A percentile compares a stretch with the other conserved stretches of the same genome.
Conservation (phyloP, 2,329 filamentous ascomycete genomes). For the Colletotrichum ledebouriae region DNA sequence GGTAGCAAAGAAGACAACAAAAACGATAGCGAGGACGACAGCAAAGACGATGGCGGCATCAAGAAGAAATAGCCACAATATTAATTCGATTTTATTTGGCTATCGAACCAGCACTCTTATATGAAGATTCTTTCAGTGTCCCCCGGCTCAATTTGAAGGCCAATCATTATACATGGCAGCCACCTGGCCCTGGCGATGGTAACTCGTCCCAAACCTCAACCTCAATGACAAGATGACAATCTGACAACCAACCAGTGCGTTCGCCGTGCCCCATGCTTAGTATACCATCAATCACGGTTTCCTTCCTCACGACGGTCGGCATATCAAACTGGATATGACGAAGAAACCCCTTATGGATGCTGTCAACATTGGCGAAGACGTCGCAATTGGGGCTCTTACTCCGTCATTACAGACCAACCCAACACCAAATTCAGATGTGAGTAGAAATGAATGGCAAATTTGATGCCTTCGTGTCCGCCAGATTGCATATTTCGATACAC, state of each 20-base stretch:
- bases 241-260: conserved; percentile 47
- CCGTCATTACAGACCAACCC: conserved; percentile 57
- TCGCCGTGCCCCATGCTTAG: conserved; percentile 66
- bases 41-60: too few species aligned
- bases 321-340: conserved; percentile 55
- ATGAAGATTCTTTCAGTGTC: background rate
- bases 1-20: too few species aligned
- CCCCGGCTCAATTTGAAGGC: background rate
- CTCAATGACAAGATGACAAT: background rate
- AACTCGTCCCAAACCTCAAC: too few species aligned
- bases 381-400: conserved; percentile 57
- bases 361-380: conserved; percentile 57
- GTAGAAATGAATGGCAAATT: fast-evolving
- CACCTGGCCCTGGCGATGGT: conserved; percentile 13
- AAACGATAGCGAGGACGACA: too few species aligned
- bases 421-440: conserved; percentile 53
- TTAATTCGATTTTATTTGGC: too few species aligned
- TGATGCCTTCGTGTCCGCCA: too few species aligned
- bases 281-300: conserved; percentile 63
- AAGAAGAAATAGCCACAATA: too few species aligned
- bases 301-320: conserved; percentile 60
- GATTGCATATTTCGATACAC: too few species aligned
- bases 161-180: conserved; percentile 15
- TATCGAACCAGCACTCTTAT: too few species aligned
- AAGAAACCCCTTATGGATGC: conserved; percentile 54